Evolutionary conservation across 352 stramenopile species (phyloP), one percentile per base, ranked within the genome.

Genomic region (Phytophthora fragariae): DNA sequence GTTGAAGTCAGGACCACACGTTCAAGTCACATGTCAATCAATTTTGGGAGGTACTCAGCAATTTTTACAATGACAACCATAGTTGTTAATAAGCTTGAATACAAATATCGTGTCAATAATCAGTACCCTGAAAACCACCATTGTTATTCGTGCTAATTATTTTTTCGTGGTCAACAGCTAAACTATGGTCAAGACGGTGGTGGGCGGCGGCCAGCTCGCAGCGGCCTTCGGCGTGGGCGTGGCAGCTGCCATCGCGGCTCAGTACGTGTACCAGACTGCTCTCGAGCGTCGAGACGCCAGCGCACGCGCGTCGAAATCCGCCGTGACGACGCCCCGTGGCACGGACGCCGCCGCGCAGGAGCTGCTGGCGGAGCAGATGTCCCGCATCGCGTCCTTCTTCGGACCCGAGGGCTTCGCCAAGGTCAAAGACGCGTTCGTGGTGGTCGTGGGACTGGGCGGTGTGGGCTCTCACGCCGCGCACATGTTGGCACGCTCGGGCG

Each of bases 401-500:
- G 95, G 95, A 14, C 79, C 97, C 15, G 83, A 98, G 11, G 94
- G 93, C 44, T 98, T 99, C 81, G 60, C 89, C 10, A 85, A 89
- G 50, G 90, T 99, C 60, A 84, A 92, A 62, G 80, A 94, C 68
- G 83, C 92, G 12, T 97, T 97, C 65, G 90, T 99, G 44, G 86
- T 99, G 47, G 92, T 99, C 54, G 93, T 99, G 31, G 98, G 98
- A n/a, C 81, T 99, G 15, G 98, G 98, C 39, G 98, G 98, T 29
- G 98, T 99, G 5, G 98, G 98, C 6, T 95, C 88, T 37, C 98
- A 99, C 76, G 92, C 95, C 6, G 97, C 97, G n/a, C 88, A 99
- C 76, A 99, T 99, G 96, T 84, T 99, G 60, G 97, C 96, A 46
- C 90, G 98, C 57, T 98, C 96, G n/a, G 98, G 98, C n/a, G 97